These are phyloP conservation scores for Helichrysum umbraculigerum DNA, from an alignment of 129 eudicot species.

Conservation along the genomic window DNA sequence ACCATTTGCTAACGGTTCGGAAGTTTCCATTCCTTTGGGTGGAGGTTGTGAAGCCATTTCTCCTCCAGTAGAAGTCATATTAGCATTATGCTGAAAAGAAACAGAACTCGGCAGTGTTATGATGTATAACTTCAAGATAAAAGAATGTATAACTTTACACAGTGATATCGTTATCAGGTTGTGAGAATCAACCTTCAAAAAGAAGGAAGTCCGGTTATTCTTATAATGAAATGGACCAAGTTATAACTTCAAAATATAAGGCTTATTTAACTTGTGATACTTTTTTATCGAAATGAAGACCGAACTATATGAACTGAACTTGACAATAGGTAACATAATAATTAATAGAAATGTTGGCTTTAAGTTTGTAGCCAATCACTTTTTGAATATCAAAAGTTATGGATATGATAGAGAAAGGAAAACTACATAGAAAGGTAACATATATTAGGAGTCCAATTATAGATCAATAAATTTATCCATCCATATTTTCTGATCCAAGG, in stretches of 20 bases:
- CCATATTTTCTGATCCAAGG: too few species aligned
- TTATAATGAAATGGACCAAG: not conserved
- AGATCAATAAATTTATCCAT: too few species aligned
- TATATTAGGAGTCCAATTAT: too few species aligned
- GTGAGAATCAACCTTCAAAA: not conserved
- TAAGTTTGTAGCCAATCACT: not conserved
- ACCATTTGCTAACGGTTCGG: conserved; percentile 23
- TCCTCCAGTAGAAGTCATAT: conserved; percentile 15
- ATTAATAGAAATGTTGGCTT: not conserved
- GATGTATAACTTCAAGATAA: not conserved
- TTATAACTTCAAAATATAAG: not conserved
- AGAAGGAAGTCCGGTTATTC: not conserved
- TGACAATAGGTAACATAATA: not conserved
- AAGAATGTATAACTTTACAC: conserved; percentile 1
- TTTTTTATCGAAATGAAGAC: not conserved
- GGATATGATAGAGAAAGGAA: too few species aligned
- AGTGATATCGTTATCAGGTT: not conserved
- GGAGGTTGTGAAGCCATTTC: conserved; percentile 16
- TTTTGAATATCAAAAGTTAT: too few species aligned
- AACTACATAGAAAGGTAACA: too few species aligned
- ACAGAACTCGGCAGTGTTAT: conserved; percentile 1
- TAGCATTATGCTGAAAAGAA: conserved; percentile 24
- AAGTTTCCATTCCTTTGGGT: conserved; percentile 27
- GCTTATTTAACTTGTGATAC: not conserved
- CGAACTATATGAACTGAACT: not conserved